Evolutionary conservation across 257 asterid species (phyloP).

Genomic region (Nicotiana sylvestris): DNA sequence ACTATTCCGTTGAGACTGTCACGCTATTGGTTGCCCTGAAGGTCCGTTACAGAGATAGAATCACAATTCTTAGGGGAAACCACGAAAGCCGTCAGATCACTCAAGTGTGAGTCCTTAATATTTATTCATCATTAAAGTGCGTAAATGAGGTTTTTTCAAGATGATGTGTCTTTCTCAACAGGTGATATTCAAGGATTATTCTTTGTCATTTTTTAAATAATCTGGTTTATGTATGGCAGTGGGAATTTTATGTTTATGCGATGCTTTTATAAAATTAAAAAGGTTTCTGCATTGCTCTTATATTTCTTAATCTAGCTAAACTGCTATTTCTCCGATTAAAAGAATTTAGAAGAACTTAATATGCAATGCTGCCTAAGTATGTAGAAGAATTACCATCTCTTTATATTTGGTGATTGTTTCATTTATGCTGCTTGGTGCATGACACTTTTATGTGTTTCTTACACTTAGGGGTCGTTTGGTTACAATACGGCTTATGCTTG

Average conservation of each 20-base stretch:
- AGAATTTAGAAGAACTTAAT: background rate
- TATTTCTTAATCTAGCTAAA: background rate
- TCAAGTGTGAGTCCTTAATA: conserved; percentile 72
- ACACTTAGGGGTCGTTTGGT: background rate
- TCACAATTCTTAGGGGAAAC: conserved; percentile 94
- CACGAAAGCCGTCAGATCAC: conserved; percentile 98
- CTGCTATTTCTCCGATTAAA: background rate
- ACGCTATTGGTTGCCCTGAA: conserved; percentile 88
- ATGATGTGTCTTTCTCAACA: background rate
- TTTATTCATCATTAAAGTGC: conserved; percentile 9
- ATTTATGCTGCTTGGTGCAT: background rate
- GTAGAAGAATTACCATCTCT: background rate
- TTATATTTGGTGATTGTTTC: background rate
- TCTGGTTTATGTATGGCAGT: background rate
- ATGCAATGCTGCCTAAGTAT: background rate
- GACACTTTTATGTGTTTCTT: background rate
- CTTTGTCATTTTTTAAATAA: background rate
- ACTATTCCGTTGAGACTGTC: conserved; percentile 98
- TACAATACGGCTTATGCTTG: no score
- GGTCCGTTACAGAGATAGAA: conserved; percentile 94
- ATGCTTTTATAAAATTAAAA: background rate
- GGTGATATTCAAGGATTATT: background rate
- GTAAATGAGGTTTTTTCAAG: background rate
- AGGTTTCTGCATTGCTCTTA: background rate
- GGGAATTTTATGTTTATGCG: background rate